These are phyloP conservation scores for Clarireedia monteithiana DNA, from an alignment of 2,329 filamentous ascomycete species.

Conservation along the genomic window DNA sequence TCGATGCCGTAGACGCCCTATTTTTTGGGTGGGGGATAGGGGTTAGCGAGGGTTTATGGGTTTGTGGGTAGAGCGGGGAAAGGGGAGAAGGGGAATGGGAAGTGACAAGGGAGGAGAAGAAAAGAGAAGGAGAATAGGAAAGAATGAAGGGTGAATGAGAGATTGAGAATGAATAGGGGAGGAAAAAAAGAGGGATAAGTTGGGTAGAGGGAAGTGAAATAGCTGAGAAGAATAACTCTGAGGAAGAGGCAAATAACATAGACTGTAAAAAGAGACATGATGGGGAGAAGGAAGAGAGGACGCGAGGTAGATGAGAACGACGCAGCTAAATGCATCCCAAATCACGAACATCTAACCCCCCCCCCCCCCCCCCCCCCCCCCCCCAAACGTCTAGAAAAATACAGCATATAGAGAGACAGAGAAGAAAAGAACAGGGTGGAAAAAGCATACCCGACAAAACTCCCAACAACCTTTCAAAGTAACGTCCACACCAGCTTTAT, in stretches of 20 bases:
- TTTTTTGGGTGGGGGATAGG: background rate
- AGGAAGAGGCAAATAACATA: background rate
- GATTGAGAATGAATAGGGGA: background rate
- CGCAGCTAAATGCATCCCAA: too few species aligned
- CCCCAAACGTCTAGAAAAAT: too few species aligned
- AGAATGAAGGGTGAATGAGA: background rate
- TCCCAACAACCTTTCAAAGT: conserved; percentile 36
- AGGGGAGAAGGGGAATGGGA: background rate
- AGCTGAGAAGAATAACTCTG: background rate
- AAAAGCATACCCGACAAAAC: conserved; percentile 30
- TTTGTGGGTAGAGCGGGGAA: background rate
- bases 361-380: too few species aligned
- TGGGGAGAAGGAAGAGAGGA: background rate
- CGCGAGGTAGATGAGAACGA: too few species aligned
- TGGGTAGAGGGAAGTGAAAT: background rate
- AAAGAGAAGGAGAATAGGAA: background rate
- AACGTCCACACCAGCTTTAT: conserved; percentile 29
- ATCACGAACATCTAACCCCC: too few species aligned
- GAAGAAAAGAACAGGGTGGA: background rate
- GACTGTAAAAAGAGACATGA: background rate
- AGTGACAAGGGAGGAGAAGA: background rate
- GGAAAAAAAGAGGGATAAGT: background rate
- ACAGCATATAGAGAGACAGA: too few species aligned
- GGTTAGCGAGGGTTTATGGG: background rate
- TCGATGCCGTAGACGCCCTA: conserved; percentile 10